These are phyloP conservation scores for Diaporthe caulivora DNA, from an alignment of 2,329 filamentous ascomycete genomes.

Conservation along the genomic window DNA sequence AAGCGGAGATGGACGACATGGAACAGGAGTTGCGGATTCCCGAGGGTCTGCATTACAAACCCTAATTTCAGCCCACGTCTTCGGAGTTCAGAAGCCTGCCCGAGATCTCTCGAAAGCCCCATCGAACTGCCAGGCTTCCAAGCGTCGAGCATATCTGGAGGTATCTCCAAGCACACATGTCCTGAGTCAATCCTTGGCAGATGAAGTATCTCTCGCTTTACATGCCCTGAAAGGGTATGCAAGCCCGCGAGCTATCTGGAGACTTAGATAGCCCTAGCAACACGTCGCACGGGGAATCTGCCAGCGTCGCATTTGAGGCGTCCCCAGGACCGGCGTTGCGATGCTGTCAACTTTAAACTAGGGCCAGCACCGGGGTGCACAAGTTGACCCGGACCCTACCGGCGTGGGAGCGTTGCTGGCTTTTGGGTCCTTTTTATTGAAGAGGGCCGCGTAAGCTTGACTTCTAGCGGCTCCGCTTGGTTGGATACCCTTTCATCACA, in stretches of 20 bases:
- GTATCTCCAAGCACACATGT: background rate
- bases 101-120: slow-evolving; percentile 1
- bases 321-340: slow-evolving; percentile 2
- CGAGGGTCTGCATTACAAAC: slow-evolving; percentile 18
- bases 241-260: slow-evolving; percentile 10
- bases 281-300: background rate
- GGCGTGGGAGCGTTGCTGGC: slow-evolving; percentile 16
- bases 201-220: slow-evolving; percentile 12
- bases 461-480: slow-evolving; percentile 39
- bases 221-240: slow-evolving; percentile 20
- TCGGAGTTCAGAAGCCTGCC: slow-evolving; percentile 26
- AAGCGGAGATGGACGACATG: background rate
- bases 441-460: slow-evolving; percentile 40
- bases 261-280: background rate
- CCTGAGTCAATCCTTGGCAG: slow-evolving; percentile 4
- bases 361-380: slow-evolving; percentile 15
- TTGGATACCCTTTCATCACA: slow-evolving; percentile 27
- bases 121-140: background rate
- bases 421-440: slow-evolving; percentile 18
- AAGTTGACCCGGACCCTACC: slow-evolving; percentile 21
- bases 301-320: slow-evolving; percentile 18
- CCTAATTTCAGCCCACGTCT: slow-evolving; percentile 2
- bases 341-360: slow-evolving; percentile 1
- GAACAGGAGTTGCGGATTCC: background rate
- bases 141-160: background rate